These are phyloP conservation scores for Calonectria pseudoturangicola DNA, from an alignment of 2,329 filamentous ascomycete species.

Conservation along the genomic window DNA sequence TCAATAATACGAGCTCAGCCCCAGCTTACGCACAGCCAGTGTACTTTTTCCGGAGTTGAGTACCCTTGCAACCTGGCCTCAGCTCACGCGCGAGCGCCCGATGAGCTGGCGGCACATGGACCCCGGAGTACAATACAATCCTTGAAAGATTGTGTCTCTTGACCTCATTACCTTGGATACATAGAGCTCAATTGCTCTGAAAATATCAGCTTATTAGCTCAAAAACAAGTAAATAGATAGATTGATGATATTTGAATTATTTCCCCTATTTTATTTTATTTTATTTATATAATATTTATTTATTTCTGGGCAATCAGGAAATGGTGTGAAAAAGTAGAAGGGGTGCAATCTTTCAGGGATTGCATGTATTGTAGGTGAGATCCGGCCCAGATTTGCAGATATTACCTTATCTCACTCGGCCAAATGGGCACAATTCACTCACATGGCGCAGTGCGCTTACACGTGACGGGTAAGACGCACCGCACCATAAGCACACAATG, in stretches of 20 bases:
- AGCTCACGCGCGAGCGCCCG: background rate
- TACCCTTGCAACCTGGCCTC: slow-evolving; percentile 9
- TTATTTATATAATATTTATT: no score
- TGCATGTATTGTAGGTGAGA: background rate
- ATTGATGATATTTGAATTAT: no score
- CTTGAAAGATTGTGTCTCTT: no score
- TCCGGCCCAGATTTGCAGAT: background rate
- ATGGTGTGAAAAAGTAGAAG: no score
- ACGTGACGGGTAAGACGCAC: slow-evolving; percentile 6
- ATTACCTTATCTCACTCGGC: slow-evolving; percentile 1
- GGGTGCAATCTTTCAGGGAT: no score
- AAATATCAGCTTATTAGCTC: no score
- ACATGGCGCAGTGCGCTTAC: slow-evolving; percentile 21
- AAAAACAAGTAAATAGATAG: no score
- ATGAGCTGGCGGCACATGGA: slow-evolving; percentile 3
- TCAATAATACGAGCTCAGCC: slow-evolving; percentile 19
- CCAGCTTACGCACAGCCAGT: slow-evolving; percentile 10
- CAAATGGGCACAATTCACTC: slow-evolving; percentile 9
- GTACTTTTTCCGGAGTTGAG: slow-evolving; percentile 5
- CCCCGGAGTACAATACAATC: background rate
- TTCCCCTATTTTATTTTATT: no score
- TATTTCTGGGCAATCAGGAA: no score
- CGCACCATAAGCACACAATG: slow-evolving; percentile 12
- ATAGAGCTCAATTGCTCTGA: no score
- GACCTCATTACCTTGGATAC: no score